Percentiles rank a stretch among this genome's conserved stretches.
Evolutionary conservation across 75 land plant species (phyloP).

Genomic region (Larix kaempferi): DNA sequence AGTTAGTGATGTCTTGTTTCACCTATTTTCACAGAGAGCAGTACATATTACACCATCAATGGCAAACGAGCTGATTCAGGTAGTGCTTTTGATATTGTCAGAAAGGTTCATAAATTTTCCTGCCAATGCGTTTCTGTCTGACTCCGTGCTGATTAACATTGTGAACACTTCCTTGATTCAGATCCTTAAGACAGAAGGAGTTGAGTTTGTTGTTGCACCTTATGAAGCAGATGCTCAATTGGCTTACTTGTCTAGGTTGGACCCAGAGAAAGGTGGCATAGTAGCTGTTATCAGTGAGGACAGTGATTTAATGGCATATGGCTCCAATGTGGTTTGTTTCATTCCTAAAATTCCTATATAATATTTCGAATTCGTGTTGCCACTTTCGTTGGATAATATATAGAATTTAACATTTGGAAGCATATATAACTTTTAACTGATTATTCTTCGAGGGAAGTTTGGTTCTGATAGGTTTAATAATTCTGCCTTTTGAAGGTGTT

Average conservation of each 20-base stretch:
- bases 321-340: constrained; percentile 43
- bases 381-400: background rate
- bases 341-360: constrained; percentile 10
- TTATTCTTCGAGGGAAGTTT: background rate
- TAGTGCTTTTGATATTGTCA: constrained; percentile 5
- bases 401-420: background rate
- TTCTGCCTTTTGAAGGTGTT: constrained; percentile 7
- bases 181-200: constrained; percentile 58
- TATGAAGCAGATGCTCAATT: constrained; percentile 97
- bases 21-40: constrained; percentile 55
- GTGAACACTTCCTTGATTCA: constrained; percentile 18
- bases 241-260: constrained; percentile 60
- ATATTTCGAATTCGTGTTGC: background rate
- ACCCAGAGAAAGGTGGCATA: constrained; percentile 58
- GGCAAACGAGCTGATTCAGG: constrained; percentile 82
- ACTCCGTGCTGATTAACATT: background rate
- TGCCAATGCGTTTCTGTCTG: background rate
- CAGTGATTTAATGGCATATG: constrained; percentile 85
- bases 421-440: background rate
- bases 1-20: constrained; percentile 6
- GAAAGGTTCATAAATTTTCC: background rate
- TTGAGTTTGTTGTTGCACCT: constrained; percentile 86
- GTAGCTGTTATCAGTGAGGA: constrained; percentile 87
- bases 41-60: constrained; percentile 70
- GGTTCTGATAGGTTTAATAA: background rate